phyloP scores from a whole-genome alignment of 257 asterid species.

The Solanum rostratum region DNA sequence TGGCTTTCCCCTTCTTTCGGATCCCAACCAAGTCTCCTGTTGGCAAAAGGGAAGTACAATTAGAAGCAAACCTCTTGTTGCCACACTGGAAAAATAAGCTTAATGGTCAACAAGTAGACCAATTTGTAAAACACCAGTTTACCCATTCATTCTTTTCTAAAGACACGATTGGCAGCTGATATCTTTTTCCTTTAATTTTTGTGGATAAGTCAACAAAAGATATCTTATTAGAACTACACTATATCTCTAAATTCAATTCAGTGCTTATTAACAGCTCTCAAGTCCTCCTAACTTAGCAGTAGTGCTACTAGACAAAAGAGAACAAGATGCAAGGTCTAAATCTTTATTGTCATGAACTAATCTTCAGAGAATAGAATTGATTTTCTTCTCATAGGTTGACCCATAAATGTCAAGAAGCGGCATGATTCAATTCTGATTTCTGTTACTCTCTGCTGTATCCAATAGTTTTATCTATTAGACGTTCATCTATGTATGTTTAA shows the following conservation, averaged over 20 bases:
- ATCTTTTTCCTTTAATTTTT: neutral
- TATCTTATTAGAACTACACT: neutral
- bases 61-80: neutral
- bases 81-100: neutral
- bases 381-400: neutral
- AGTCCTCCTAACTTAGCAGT: neutral
- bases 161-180: neutral
- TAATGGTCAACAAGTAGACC: neutral
- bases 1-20: conserved; percentile 90
- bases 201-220: neutral
- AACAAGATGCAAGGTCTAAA: neutral
- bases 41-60: conserved; percentile 5
- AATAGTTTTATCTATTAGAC: neutral
- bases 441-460: neutral
- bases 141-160: neutral
- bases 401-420: neutral
- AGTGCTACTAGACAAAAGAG: neutral
- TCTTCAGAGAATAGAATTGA: neutral
- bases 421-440: neutral
- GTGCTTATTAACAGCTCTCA: neutral
- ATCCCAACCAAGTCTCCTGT: conserved; percentile 97
- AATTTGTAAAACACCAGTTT: neutral
- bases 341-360: neutral
- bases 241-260: neutral
- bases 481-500: neutral